Conservation (phyloP, 495 filamentous ascomycete genomes). For the Aspergillus homomorphus region DNA sequence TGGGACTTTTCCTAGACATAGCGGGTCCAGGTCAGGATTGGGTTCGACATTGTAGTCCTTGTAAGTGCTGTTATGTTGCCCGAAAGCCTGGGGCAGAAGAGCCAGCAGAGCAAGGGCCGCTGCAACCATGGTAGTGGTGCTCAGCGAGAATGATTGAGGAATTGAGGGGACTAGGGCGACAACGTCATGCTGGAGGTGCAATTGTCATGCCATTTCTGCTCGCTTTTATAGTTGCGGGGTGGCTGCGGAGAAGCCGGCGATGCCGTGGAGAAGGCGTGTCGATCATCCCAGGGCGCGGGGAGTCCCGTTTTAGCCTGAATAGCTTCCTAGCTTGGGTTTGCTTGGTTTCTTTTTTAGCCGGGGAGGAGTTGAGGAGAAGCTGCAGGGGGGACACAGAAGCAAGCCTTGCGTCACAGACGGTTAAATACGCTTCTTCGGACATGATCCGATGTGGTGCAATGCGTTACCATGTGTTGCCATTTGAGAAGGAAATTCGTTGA, state of each 20-base stretch:
- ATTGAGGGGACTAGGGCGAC: not conserved
- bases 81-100: constrained; percentile 25
- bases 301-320: not conserved
- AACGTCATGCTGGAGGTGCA: not conserved
- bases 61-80: constrained; percentile 31
- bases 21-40: constrained; percentile 30
- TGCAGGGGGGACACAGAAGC: not conserved
- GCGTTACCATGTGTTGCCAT: too few species aligned
- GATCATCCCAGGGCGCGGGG: not conserved
- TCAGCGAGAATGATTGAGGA: not conserved
- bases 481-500: too few species aligned
- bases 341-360: not conserved
- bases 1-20: constrained; percentile 23
- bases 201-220: not conserved
- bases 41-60: constrained; percentile 31
- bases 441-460: not conserved
- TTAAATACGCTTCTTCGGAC: not conserved
- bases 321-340: too few species aligned
- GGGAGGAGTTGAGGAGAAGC: not conserved
- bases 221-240: not conserved
- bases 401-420: not conserved
- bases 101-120: constrained; percentile 21
- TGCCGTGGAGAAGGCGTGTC: not conserved
- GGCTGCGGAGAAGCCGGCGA: not conserved
- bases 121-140: not conserved